Evolutionary conservation across 768 basidiomycete genomes (phyloP), one percentile per base, ranked within the genome.

Genomic region (Lyophyllum shimeji): DNA sequence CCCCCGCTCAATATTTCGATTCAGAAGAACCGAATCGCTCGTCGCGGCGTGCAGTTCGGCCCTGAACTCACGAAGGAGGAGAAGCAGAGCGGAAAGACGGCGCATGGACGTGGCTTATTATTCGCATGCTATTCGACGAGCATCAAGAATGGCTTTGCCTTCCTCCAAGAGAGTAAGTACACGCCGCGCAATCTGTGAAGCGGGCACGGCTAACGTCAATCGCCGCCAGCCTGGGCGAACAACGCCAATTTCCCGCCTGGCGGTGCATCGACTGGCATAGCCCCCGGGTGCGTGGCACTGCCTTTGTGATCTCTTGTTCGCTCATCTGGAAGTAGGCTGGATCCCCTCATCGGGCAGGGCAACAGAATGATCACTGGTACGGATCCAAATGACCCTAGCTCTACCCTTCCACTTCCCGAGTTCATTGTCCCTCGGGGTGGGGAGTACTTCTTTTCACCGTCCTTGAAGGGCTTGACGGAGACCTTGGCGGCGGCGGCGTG

Each of bases 361-460:
- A 49, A 29, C 39, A 59, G 71, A 34, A 47, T 57, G 29, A 54
- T 72, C 50, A 60, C 60, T 51, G 72, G 71, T 21, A 62, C 66
- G 9, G 69, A 76, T 57, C 74, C 74, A 17, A 71, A 74, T 46
- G 54, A 63, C 47, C 60, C 71, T 13, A 27, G 68, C 48, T n/a
- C n/a, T n/a, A n/a, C n/a, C n/a, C 65, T 71, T 52, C 56, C 66
- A 18, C 69, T 75, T 53, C 72, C 71, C 9, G 65, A 67, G 23
- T 80, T 77, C 55, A 69, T 82, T 46, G 62, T 74, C 27, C 70
- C 81, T 40, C 73, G 76, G 18, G 78, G 81, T 37, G 80, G 82
- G 53, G 82, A 80, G 60, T 82, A 81, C 61, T 82, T 82, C 65
- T 82, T 82, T 66, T 66, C 74, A 5, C 82, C 81, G 0, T 78